phyloP scores from a whole-genome alignment of 2,329 filamentous ascomycete species.

The Beauveria sp. region DNA sequence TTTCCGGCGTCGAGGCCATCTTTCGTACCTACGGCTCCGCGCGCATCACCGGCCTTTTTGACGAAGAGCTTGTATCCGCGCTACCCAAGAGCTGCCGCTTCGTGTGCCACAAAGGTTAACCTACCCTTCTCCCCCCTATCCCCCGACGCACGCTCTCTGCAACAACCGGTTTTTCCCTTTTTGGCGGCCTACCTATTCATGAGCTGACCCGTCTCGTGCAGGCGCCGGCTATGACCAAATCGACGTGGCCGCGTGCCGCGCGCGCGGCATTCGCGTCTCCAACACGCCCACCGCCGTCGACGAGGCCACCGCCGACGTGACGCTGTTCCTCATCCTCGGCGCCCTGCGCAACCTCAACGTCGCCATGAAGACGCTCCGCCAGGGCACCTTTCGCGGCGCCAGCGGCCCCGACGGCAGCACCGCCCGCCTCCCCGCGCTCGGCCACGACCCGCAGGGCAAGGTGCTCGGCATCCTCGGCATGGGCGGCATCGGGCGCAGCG shows the following conservation, averaged over 20 bases:
- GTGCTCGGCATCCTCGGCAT: conserved; percentile 75
- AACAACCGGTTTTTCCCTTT: not conserved
- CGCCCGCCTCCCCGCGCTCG: conserved; percentile 45
- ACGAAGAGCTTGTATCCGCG: conserved; percentile 58
- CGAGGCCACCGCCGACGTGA: conserved; percentile 75
- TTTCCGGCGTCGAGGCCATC: conserved; percentile 57
- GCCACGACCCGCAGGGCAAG: conserved; percentile 74
- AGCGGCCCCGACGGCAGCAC: not conserved
- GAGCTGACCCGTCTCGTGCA: conserved; percentile 22
- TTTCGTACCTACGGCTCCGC: conserved; percentile 67
- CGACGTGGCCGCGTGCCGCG: conserved; percentile 63
- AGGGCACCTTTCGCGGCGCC: conserved; percentile 58
- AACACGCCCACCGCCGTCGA: conserved; percentile 78
- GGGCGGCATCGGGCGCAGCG: conserved; percentile 75
- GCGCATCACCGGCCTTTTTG: conserved; percentile 58
- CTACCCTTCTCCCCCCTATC: too few species aligned
- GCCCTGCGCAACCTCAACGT: conserved; percentile 67
- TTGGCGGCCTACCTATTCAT: not conserved
- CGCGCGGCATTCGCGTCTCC: conserved; percentile 60
- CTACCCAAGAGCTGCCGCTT: conserved; percentile 48
- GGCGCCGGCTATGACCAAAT: conserved; percentile 83
- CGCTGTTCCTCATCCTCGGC: conserved; percentile 74
- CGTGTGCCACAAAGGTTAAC: conserved; percentile 53
- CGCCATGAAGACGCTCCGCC: conserved; percentile 57
- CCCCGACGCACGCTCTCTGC: not conserved